Percentiles rank a stretch among this genome's conserved stretches.
These are phyloP conservation scores for Lithospermum erythrorhizon DNA, from an alignment of 257 asterid genomes.

Conservation along the genomic window DNA sequence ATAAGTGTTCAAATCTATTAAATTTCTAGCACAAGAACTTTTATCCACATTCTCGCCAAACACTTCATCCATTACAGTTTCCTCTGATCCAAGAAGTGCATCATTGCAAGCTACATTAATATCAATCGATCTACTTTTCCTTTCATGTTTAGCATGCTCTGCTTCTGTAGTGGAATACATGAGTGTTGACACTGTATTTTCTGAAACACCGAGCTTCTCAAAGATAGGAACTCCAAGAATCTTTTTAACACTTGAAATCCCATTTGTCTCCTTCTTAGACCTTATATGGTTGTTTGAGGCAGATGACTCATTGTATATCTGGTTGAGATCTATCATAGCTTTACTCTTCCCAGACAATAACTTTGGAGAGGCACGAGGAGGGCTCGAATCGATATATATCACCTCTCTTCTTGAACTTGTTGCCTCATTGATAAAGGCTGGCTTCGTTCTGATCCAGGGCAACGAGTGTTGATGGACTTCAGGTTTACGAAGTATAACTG, in stretches of 20 bases:
- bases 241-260: constrained; percentile 33
- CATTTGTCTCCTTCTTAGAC: constrained; percentile 23
- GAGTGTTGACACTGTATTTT: constrained; percentile 23
- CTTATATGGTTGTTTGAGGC: constrained; percentile 21
- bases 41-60: constrained; percentile 22
- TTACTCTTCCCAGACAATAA: constrained; percentile 22
- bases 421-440: constrained; percentile 18
- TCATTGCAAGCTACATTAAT: constrained; percentile 59
- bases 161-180: constrained; percentile 31
- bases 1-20: constrained; percentile 70
- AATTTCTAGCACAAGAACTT: constrained; percentile 19
- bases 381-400: constrained; percentile 13
- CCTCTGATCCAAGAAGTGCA: background rate
- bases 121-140: constrained; percentile 48
- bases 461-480: constrained; percentile 31
- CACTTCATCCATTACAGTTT: constrained; percentile 22
- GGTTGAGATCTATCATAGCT: constrained; percentile 39
- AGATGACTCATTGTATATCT: constrained; percentile 15
- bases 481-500: no score
- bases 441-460: constrained; percentile 72
- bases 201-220: constrained; percentile 22
- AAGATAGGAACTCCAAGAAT: constrained; percentile 72
- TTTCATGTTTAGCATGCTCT: constrained; percentile 18
- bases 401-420: constrained; percentile 20
- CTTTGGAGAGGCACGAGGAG: constrained; percentile 23